phyloP scores from a whole-genome alignment of 164 flowering plant genomes.

The Macadamia integrifolia region DNA sequence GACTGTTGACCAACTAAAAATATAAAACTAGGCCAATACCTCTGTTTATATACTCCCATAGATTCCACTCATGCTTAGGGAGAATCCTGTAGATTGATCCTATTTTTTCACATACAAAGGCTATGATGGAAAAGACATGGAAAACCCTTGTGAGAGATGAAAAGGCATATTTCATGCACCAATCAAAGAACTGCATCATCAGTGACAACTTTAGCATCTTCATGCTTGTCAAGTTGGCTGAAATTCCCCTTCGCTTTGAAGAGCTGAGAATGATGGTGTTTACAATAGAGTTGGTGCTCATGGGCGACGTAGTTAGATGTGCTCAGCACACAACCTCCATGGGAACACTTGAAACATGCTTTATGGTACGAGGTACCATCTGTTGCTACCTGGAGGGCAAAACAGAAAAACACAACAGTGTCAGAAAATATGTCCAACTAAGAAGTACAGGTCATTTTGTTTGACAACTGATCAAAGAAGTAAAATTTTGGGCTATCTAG shows the following conservation, averaged over 20 bases:
- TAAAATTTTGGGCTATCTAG: background rate
- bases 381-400: conserved; percentile 44
- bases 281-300: conserved; percentile 69
- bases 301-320: conserved; percentile 83
- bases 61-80: too few species aligned
- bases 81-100: background rate
- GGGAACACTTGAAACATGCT: conserved; percentile 77
- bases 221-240: conserved; percentile 49
- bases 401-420: background rate
- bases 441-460: background rate
- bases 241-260: conserved; percentile 43
- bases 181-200: conserved; percentile 23
- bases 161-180: background rate
- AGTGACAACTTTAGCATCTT: conserved; percentile 31
- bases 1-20: too few species aligned
- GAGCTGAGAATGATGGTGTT: conserved; percentile 76
- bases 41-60: too few species aligned
- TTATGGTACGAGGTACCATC: conserved; percentile 39
- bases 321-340: conserved; percentile 80
- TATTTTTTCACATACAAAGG: background rate
- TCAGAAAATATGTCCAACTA: background rate
- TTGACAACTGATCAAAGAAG: background rate
- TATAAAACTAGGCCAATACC: too few species aligned
- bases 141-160: background rate
- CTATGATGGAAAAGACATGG: conserved; percentile 2